phyloP scores from a whole-genome alignment of 257 asterid species.

The Solanum chaucha region DNA sequence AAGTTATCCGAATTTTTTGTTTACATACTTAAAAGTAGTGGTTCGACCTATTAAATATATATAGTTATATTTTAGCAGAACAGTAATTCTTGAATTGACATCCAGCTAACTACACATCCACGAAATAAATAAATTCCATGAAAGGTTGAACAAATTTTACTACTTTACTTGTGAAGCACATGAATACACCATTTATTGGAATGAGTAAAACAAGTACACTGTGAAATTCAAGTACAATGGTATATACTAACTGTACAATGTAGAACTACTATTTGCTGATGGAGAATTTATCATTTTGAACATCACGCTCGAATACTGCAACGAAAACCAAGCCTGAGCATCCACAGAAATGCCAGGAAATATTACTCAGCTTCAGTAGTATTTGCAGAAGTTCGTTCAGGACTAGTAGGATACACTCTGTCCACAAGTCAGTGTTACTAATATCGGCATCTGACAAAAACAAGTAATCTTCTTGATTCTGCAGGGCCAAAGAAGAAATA shows the following conservation, averaged over 20 bases:
- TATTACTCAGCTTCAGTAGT: conserved; percentile 16
- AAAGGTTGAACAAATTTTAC: neutral
- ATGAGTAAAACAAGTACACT: neutral
- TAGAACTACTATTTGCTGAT: neutral
- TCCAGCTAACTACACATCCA: neutral
- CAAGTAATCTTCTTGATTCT: conserved; percentile 66
- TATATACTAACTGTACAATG: neutral
- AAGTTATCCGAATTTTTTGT: neutral
- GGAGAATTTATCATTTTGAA: neutral
- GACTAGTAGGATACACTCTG: conserved; percentile 46
- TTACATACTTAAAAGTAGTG: neutral
- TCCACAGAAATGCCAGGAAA: neutral
- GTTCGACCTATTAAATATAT: neutral
- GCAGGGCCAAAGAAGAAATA: conserved; percentile 4
- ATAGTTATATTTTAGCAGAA: neutral
- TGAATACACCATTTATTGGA: neutral
- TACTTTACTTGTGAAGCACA: neutral
- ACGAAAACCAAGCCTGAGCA: neutral
- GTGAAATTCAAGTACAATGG: neutral
- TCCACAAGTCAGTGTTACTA: conserved; percentile 69
- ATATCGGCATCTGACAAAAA: conserved; percentile 44
- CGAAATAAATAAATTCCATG: neutral
- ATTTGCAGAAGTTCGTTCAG: conserved; percentile 10
- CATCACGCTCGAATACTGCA: neutral
- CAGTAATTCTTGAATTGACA: neutral